Conservation (phyloP, 2,329 filamentous ascomycete genomes). For the Metarhizium sp. region DNA sequence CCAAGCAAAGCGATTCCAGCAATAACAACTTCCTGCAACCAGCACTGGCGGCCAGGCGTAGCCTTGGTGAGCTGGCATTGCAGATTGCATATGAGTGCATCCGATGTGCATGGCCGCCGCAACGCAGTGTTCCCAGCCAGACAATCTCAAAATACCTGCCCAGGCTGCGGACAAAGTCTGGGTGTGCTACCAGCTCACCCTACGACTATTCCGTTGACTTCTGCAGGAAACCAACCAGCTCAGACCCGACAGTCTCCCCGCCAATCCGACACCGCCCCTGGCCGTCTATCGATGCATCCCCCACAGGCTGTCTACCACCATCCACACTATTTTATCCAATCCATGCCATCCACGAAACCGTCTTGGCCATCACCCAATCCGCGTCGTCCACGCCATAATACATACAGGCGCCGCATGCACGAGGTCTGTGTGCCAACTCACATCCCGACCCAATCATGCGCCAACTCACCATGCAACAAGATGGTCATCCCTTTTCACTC, state of each 20-base stretch:
- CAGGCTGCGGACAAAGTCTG: no score
- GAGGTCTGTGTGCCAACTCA: constrained; percentile 15
- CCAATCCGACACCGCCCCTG: neutral
- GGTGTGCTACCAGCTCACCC: no score
- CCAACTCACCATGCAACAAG: constrained; percentile 1
- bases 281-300: neutral
- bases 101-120: neutral
- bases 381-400: constrained; percentile 16
- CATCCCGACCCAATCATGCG: constrained; percentile 20
- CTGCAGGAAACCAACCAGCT: neutral
- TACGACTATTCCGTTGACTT: no score
- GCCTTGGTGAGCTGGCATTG: constrained; percentile 13
- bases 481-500: neutral
- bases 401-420: constrained; percentile 12
- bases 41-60: neutral
- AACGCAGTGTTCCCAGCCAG: neutral
- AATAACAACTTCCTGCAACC: neutral
- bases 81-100: constrained; percentile 9
- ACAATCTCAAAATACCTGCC: neutral
- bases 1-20: neutral
- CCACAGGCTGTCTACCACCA: neutral
- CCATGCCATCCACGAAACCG: constrained; percentile 12
- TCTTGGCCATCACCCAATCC: constrained; percentile 14
- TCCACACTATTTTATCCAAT: constrained; percentile 7
- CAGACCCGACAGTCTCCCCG: neutral